These are phyloP conservation scores for Linum lewisii DNA, from an alignment of 345 rosid genomes.

Conservation along the genomic window DNA sequence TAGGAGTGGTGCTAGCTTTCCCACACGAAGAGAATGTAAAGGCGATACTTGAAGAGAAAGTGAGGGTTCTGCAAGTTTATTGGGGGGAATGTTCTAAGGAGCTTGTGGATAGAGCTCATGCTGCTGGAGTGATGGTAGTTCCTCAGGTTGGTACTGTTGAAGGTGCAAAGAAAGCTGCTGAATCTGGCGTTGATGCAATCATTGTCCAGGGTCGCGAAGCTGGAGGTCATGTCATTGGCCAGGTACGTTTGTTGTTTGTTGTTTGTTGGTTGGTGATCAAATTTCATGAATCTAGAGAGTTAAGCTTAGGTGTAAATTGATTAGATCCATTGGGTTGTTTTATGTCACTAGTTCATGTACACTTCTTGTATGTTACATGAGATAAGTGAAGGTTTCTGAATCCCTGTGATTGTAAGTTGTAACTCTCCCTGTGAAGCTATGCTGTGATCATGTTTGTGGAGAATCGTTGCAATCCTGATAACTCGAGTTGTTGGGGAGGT, in stretches of 20 bases:
- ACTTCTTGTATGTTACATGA: too few species aligned
- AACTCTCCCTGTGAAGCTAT: too few species aligned
- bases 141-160: slow-evolving; percentile 74
- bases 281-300: too few species aligned
- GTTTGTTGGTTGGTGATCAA: too few species aligned
- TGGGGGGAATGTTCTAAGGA: slow-evolving; percentile 76
- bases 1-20: slow-evolving; percentile 66
- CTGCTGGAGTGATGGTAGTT: slow-evolving; percentile 59
- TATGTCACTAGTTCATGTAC: too few species aligned
- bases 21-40: slow-evolving; percentile 64
- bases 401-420: too few species aligned
- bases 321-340: too few species aligned
- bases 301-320: too few species aligned
- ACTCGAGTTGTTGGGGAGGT: too few species aligned
- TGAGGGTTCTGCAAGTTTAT: slow-evolving; percentile 63
- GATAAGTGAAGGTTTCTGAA: too few species aligned
- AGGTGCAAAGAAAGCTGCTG: slow-evolving; percentile 48
- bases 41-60: slow-evolving; percentile 60
- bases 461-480: too few species aligned
- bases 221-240: slow-evolving; percentile 80
- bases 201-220: slow-evolving; percentile 89
- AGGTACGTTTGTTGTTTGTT: slow-evolving; percentile 29
- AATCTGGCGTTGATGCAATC: slow-evolving; percentile 70
- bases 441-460: too few species aligned
- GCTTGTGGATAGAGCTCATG: slow-evolving; percentile 52